These are phyloP conservation scores for Globisporangium barbulae DNA, from an alignment of 352 stramenopile genomes.

Conservation along the genomic window DNA sequence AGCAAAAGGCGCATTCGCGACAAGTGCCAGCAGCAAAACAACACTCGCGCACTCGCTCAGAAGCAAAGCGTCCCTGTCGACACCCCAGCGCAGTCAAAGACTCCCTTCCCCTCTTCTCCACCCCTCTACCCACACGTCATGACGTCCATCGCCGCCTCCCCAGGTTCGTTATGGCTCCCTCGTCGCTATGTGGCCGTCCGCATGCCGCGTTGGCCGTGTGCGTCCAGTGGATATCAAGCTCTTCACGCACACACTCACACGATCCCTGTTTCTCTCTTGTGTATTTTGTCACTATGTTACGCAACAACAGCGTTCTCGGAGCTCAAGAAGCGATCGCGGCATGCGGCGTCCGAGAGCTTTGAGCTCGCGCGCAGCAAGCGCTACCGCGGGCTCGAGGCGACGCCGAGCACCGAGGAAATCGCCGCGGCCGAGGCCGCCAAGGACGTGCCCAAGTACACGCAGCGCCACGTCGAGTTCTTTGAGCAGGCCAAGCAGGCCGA, in stretches of 20 bases:
- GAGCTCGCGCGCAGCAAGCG: slow-evolving; percentile 64
- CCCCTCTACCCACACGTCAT: slow-evolving; percentile 16
- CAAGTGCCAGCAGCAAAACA: not conserved
- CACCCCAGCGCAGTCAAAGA: not conserved
- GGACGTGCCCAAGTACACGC: slow-evolving; percentile 80
- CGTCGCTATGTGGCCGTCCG: not conserved
- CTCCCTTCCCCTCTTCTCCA: not conserved
- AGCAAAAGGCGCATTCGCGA: not conserved
- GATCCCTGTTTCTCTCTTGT: slow-evolving; percentile 12
- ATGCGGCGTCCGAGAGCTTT: slow-evolving; percentile 43
- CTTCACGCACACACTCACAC: too few species aligned
- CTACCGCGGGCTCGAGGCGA: slow-evolving; percentile 29
- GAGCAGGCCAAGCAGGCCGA: slow-evolving; percentile 83
- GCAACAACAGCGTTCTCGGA: slow-evolving; percentile 35
- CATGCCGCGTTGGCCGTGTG: not conserved
- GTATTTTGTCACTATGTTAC: not conserved
- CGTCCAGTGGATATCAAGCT: not conserved
- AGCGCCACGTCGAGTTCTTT: slow-evolving; percentile 87
- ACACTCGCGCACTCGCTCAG: not conserved
- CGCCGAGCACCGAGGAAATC: slow-evolving; percentile 19
- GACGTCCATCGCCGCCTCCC: slow-evolving; percentile 74
- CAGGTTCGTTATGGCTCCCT: slow-evolving; percentile 22
- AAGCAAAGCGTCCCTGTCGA: not conserved
- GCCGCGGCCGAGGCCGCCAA: slow-evolving; percentile 29
- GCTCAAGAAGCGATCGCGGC: slow-evolving; percentile 76